Base-by-base conservation (phyloP, 1,139 yeast species). In the Debaryomyces sp. region DNA sequence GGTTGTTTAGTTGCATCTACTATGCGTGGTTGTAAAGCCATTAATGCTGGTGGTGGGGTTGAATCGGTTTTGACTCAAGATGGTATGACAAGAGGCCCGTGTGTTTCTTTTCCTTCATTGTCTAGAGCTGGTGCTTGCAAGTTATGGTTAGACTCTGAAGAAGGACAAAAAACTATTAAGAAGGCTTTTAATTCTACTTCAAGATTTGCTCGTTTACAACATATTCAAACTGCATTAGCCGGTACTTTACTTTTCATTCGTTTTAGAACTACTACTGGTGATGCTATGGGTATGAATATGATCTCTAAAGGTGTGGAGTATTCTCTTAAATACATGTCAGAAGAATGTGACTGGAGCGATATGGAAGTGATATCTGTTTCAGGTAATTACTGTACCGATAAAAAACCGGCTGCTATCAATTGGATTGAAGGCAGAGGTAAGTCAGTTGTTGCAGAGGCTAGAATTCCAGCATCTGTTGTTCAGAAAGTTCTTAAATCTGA, bases 281-380 rank as follows among this genome's bases (percentile, higher is more conserved):
- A 94, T 75, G 99, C 99, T 17, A 94, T 94, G 99, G 99, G 99
- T 57, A 94, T 94, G 99, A 94, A 94, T 67, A 95, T 94, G 99
- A 95, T 94, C 56, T 94, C 99, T 29, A 94, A 94, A 71, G 99
- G 99, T 68, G 97, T 90, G 46, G 99, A 95, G 68, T 78, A 77
- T 66, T 82, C 97, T 2, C 80, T 94, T 63, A 84, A 85, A 57
- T 84, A 80, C 66, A 91, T 94, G 97, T 83, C 80, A 44, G 90
- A 87, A 62, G 91, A 87, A 60, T 87, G 87, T 66, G 98, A 97
- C 2, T 94, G 94, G 83, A 84, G 81, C 13, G 99, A 94, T 71
- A 94, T 94, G 99, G 84, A 81, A 53, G 82, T 95, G 49, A 85
- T 94, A 48, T 89, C 98, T 2, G 88, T 94, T 45, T 90, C 97